A percentile compares a stretch with the other conserved stretches of the same genome.
These are phyloP conservation scores for Miscanthus lutarioriparius DNA, from an alignment of 176 grass and related monocot genomes.

Conservation along the genomic window DNA sequence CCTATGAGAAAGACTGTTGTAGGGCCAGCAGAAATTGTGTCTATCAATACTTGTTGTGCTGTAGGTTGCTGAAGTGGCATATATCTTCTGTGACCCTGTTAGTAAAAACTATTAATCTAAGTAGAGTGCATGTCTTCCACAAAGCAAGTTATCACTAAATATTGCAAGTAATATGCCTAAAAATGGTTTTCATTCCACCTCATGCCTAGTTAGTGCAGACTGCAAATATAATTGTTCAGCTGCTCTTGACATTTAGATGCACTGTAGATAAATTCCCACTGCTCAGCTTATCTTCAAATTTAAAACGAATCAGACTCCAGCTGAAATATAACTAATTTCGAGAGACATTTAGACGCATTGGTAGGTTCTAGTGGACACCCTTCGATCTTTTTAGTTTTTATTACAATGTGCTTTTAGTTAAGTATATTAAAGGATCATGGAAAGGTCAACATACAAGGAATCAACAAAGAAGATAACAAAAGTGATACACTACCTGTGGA, in stretches of 20 bases:
- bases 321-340: background rate
- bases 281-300: background rate
- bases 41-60: conserved; percentile 64
- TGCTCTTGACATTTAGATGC: background rate
- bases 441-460: background rate
- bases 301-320: background rate
- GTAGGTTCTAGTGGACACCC: background rate
- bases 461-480: background rate
- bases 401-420: background rate
- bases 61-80: conserved; percentile 57
- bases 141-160: background rate
- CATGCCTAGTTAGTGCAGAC: background rate
- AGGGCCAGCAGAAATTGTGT: conserved; percentile 68
- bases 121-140: background rate
- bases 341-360: background rate
- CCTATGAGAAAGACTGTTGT: conserved; percentile 73
- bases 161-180: conserved; percentile 17
- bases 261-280: background rate
- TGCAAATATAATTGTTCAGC: background rate
- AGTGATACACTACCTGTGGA: conserved; percentile 62
- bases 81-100: conserved; percentile 79
- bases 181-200: background rate
- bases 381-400: background rate
- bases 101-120: background rate
- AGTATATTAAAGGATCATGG: background rate